A percentile compares a stretch with the other conserved stretches of the same genome.
phyloP scores from a whole-genome alignment of 305 asterid genomes.

The Fraxinus paxiana region DNA sequence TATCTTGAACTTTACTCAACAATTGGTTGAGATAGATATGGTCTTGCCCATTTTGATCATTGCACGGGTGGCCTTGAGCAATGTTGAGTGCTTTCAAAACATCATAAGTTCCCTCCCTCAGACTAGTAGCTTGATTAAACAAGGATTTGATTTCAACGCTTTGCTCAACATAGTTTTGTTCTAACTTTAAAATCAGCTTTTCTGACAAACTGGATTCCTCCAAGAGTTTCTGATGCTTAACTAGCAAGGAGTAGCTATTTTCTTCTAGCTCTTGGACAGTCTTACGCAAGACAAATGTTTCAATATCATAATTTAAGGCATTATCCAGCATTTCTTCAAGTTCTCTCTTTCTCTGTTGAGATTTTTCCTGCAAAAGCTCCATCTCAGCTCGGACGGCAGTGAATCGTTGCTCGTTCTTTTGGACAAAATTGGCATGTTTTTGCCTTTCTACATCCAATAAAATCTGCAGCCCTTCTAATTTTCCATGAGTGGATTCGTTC shows the following conservation, averaged over 20 bases:
- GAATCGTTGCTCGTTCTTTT: conserved; percentile 40
- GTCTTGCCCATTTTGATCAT: conserved; percentile 42
- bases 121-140: conserved; percentile 45
- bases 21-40: conserved; percentile 38
- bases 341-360: conserved; percentile 44
- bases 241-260: conserved; percentile 37
- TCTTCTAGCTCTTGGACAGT: conserved; percentile 58
- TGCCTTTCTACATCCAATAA: conserved; percentile 61
- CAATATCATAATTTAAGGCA: conserved; percentile 55
- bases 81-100: conserved; percentile 57
- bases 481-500: conserved; percentile 51
- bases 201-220: conserved; percentile 47
- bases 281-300: conserved; percentile 55
- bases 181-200: conserved; percentile 41
- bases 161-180: conserved; percentile 46
- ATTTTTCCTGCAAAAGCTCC: conserved; percentile 50
- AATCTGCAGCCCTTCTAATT: conserved; percentile 54
- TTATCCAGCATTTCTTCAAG: conserved; percentile 54
- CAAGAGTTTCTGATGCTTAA: conserved; percentile 44
- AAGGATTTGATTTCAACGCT: conserved; percentile 48
- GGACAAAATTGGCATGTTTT: conserved; percentile 45
- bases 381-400: conserved; percentile 43
- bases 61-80: conserved; percentile 31
- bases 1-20: conserved; percentile 41
- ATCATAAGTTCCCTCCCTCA: conserved; percentile 53